These are phyloP conservation scores for Psilocybe subaeruginosa DNA, from an alignment of 768 basidiomycete genomes.

Conservation along the genomic window DNA sequence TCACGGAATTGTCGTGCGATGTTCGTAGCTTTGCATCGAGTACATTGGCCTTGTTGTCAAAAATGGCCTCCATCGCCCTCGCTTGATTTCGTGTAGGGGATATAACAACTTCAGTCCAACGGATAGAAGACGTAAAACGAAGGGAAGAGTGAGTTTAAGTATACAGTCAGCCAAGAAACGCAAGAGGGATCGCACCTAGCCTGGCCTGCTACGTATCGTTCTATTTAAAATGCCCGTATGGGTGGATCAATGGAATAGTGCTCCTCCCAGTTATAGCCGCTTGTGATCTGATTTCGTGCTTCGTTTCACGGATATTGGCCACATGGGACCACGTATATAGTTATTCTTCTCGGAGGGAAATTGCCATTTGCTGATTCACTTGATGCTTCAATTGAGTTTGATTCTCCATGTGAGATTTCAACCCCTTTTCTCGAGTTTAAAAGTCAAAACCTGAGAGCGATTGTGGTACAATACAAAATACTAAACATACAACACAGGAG, in stretches of 20 bases:
- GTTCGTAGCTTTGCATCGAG: conserved; percentile 46
- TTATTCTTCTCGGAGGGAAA: no score
- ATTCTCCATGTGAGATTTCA: not conserved
- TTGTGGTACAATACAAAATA: not conserved
- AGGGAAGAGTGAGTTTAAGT: not conserved
- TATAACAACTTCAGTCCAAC: not conserved
- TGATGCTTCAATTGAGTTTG: not conserved
- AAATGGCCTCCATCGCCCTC: conserved; percentile 50
- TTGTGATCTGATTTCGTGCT: not conserved
- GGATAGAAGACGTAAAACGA: not conserved
- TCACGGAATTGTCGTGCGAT: conserved; percentile 43
- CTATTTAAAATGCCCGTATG: not conserved
- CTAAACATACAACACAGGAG: not conserved
- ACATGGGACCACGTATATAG: not conserved
- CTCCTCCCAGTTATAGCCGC: not conserved
- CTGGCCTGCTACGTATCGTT: not conserved
- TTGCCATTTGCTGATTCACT: not conserved
- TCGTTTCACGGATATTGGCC: not conserved
- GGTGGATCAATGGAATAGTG: not conserved
- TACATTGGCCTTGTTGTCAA: conserved; percentile 54
- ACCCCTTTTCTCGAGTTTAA: no score
- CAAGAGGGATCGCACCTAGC: not conserved
- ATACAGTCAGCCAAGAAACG: not conserved
- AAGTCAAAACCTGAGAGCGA: not conserved
- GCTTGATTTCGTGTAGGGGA: not conserved